Base-by-base conservation (phyloP, 2,329 filamentous ascomycete species). In the Endocalyx cinctus region DNA sequence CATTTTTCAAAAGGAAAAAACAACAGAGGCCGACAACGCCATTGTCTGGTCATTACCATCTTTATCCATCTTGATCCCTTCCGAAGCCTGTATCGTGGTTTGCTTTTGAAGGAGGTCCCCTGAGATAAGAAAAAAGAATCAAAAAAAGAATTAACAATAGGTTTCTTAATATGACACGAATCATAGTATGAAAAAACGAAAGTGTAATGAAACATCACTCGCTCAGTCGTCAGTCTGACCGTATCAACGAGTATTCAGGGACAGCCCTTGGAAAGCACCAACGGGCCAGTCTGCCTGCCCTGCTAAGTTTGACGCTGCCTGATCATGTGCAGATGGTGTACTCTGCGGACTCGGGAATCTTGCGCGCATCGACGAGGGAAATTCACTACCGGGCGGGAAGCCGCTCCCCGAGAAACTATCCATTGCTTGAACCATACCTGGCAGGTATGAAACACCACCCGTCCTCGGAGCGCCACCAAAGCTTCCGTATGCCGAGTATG, bases 251-350 rank as follows among this genome's bases (percentile, higher is more conserved):
- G 76, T 74, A 51, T 84, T 84, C 42, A 88, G 70, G 3, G 84
- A 88, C 13, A 88, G 63, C 8, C 82, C 76, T 55, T 87, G 82
- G 55, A 87, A 86, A 5, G 70, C 61, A 33, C 66, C 64, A 17
- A 71, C 62, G n/a, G n/a, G n/a, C 80, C 82, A 85, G 31, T 84
- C 79, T 29, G 69, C 64, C 49, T 70, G 69, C 18, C 58, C 56
- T 31, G 58, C 54, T 37, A 73, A 60, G 30, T 37, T 44, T 11
- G 52, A 54, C 8, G 53, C 25, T 39, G 46, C 19, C 45, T 55
- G 45, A 33, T 58, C 41, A 42, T 45, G 62, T 51, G 39, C 59
- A 62, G 41, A 62, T 31, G 49, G 35, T 38, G 48, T 33, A 37
- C 46, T 27, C 29, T 57, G 53, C 2, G 54, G 57, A 34, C 54